Base-by-base conservation (phyloP, 768 basidiomycete species). In the Macrolepiota dolichaula region DNA sequence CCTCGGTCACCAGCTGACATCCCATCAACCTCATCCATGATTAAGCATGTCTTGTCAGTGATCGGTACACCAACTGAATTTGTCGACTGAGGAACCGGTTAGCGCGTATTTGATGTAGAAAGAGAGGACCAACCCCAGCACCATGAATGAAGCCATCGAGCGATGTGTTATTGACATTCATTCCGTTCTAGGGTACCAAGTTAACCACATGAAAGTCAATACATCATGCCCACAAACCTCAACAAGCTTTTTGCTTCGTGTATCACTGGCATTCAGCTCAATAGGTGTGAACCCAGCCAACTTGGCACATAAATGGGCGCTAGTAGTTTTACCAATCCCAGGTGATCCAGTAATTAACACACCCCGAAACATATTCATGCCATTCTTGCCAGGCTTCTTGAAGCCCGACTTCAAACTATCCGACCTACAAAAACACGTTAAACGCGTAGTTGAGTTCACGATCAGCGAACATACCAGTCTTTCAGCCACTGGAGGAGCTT, bases 21-120 rank as follows among this genome's bases (percentile, higher is more conserved):
- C 1, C 97, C 97, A 65, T 99, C 97, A 2, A 98, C 96, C 71
- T 99, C 97, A 68, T 99, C 97, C 96, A 99, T 98, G 70, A 99
- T 98, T 49, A 99, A 77, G 65, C 94, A 93, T 0, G 91, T 85
- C 70, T 80, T 85, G 66, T 91, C 84, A 0, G 91, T 94, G 64
- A 98, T 86, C 15, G 77, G 69, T 1, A 96, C 78, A 2, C 91
- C 95, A 1, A 84, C 75, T 1, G 85, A 83, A 63, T 91, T 92
- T 9, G 84, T 85, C 84, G 60, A 58, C 70, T 71, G 12, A 19
- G 50, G 19, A 36, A 29, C 29, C 25, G 5, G 55, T 38, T 10
- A 22, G 50, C 61, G 60, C 15, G 19, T 35, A 22, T 25, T 32
- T 25, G 27, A 44, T 12, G 55, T 24, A 17, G 40, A 7, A 36